Percentiles rank a stretch among this genome's conserved stretches.
These are phyloP conservation scores for Calonectria henricotiae DNA, from an alignment of 2,329 filamentous ascomycete species.

Conservation along the genomic window DNA sequence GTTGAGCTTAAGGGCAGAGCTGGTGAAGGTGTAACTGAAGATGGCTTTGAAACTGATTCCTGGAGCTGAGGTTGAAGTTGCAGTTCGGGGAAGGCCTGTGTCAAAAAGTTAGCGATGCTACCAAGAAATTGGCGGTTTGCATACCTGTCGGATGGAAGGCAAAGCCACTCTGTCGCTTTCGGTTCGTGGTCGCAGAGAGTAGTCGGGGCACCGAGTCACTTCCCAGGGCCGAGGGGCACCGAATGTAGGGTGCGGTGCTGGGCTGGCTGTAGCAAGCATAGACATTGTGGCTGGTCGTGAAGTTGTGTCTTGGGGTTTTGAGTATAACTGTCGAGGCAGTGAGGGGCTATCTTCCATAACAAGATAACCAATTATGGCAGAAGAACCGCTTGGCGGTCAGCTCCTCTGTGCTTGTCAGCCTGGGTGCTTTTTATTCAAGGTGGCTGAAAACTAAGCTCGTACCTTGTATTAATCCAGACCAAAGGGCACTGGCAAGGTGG, in stretches of 20 bases:
- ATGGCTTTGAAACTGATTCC: slow-evolving; percentile 53
- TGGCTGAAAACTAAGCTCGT: slow-evolving; percentile 22
- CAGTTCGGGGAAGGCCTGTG: slow-evolving; percentile 66
- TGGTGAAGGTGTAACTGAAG: slow-evolving; percentile 58
- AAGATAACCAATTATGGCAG: slow-evolving; percentile 43
- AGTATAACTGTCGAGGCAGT: slow-evolving; percentile 53
- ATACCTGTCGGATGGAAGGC: slow-evolving; percentile 71
- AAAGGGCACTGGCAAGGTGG: slow-evolving; percentile 4
- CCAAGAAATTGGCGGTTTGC: slow-evolving; percentile 5
- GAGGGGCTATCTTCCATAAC: slow-evolving; percentile 63
- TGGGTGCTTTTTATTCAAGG: slow-evolving; percentile 20
- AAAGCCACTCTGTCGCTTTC: slow-evolving; percentile 64
- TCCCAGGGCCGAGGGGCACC: slow-evolving; percentile 62
- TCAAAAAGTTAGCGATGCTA: slow-evolving; percentile 44
- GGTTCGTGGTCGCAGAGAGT: slow-evolving; percentile 56
- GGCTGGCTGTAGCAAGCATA: slow-evolving; percentile 66
- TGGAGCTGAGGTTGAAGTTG: slow-evolving; percentile 56
- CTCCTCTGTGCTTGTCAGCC: slow-evolving; percentile 35
- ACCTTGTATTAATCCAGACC: slow-evolving; percentile 41
- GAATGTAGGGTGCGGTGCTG: slow-evolving; percentile 62
- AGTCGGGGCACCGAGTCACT: slow-evolving; percentile 56
- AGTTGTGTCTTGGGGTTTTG: slow-evolving; percentile 49
- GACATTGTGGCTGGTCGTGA: slow-evolving; percentile 63
- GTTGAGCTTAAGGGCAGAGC: slow-evolving; percentile 54
- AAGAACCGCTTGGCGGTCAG: slow-evolving; percentile 47